phyloP scores from a whole-genome alignment of 2,329 filamentous ascomycete species.

The Setomelanomma holmii region DNA sequence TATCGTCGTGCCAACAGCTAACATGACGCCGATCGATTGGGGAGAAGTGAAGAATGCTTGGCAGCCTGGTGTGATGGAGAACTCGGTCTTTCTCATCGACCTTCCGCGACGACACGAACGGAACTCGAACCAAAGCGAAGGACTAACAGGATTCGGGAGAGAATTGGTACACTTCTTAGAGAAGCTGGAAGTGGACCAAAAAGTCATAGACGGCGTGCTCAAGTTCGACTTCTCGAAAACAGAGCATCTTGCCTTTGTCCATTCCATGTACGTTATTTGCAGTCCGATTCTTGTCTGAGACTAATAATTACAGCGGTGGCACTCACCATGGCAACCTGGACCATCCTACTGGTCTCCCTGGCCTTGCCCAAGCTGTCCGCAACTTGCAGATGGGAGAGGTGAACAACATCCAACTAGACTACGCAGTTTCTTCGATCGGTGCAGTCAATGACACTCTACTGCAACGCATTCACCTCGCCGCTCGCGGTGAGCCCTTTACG shows the following conservation, averaged over 20 bases:
- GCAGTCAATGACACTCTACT: conserved; percentile 74
- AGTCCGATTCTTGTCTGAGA: neutral
- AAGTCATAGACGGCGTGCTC: conserved; percentile 70
- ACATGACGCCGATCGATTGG: conserved; percentile 87
- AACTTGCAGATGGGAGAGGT: conserved; percentile 37
- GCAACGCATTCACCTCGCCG: conserved; percentile 63
- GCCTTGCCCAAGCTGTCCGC: conserved; percentile 71
- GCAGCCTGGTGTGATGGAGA: conserved; percentile 44
- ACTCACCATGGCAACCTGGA: conserved; percentile 43
- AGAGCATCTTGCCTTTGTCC: conserved; percentile 76
- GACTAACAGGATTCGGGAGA: conserved; percentile 66
- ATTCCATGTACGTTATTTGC: conserved; percentile 72
- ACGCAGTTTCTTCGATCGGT: conserved; percentile 82
- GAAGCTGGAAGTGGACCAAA: conserved; percentile 69
- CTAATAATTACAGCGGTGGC: conserved; percentile 40
- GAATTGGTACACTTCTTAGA: conserved; percentile 75
- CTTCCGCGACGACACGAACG: conserved; percentile 66
- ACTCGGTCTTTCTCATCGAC: conserved; percentile 87
- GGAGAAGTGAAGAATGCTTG: conserved; percentile 70
- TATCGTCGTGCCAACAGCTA: conserved; percentile 85
- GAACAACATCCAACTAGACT: conserved; percentile 71
- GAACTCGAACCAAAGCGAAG: conserved; percentile 29
- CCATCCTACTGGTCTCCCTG: conserved; percentile 72
- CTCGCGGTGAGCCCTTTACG: conserved; percentile 50
- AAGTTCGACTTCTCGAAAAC: conserved; percentile 86